Evolutionary conservation across 768 basidiomycete species (phyloP), one percentile per base, ranked within the genome.

Genomic region (Rubroboletus pulcherrimus): DNA sequence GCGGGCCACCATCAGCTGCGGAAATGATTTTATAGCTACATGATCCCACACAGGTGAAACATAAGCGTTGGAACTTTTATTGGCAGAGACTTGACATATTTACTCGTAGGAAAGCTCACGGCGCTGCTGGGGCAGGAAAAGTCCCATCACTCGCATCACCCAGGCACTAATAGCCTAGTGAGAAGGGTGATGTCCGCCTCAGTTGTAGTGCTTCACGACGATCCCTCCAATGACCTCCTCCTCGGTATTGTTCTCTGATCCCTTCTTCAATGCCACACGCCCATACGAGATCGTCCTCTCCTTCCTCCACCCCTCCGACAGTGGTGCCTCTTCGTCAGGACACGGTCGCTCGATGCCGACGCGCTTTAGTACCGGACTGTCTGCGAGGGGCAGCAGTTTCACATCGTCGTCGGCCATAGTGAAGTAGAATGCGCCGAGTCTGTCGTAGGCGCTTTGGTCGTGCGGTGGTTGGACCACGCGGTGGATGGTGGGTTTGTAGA

Each of bases 341-440:
- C 70, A 75, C 0, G 70, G 66, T n/a, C 70, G 63, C 15, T 63
- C 60, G 12, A 81, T 68, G 0, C 81, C 80, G 0, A 63, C 67
- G 15, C 71, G 70, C 57, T 80, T 72, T 31, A 85, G 65, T 0
- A 84, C 76, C 0, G 81, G 78, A 59, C 81, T 81, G 11, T 79
- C 67, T 0, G 64, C 42, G 6, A 78, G 63, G 0, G 84, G 83
- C 0, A 64, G 64, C 12, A 85, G 73, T 40, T 63, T 68, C 31
- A 80, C 75, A 34, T 76, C 69, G 63, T 85, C 81, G 57, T 85
- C 76, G 0, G 80, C 64, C 75, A 78, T 73, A 19, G 65, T 56
- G 60, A 86, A 86, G 64, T 84, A 85, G 62, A 83, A 83, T 5
- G 75, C 73, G 2, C 83, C 81, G 7, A 85, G 73, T 21, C 84